phyloP scores from a whole-genome alignment of 106 monocot species.

The Vanilla planifolia region DNA sequence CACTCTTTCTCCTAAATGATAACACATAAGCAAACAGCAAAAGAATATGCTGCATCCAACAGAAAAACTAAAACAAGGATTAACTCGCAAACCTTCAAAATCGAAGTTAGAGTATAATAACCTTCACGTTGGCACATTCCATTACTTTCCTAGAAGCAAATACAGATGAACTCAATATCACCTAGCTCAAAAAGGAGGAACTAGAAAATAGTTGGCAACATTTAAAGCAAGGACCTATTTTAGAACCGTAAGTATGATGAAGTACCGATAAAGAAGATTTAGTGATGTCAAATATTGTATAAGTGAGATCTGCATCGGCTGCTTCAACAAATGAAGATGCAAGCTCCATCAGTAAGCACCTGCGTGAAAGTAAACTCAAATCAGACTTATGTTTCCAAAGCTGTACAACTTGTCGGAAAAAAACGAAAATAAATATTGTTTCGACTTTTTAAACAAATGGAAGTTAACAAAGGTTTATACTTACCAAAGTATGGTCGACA shows the following conservation, averaged over 20 bases:
- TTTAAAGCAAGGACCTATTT: conserved; percentile 4
- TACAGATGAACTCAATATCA: not conserved
- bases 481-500: no score
- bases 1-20: conserved; percentile 56
- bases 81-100: conserved; percentile 56
- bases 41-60: not conserved
- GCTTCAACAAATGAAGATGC: conserved; percentile 47
- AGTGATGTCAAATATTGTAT: conserved; percentile 54
- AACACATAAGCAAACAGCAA: conserved; percentile 3
- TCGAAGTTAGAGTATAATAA: conserved; percentile 46
- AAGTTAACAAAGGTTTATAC: no score
- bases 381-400: not conserved
- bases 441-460: no score
- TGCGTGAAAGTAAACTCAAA: conserved; percentile 22
- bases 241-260: not conserved
- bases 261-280: conserved; percentile 60
- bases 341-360: conserved; percentile 68
- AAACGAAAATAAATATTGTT: no score
- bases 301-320: conserved; percentile 56
- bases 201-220: not conserved
- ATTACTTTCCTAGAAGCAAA: conserved; percentile 36
- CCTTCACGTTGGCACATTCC: conserved; percentile 34
- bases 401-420: no score
- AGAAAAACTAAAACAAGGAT: not conserved
- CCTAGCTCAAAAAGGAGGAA: not conserved